Percentiles rank a stretch among this genome's conserved stretches.
phyloP scores from a whole-genome alignment of 768 basidiomycete species.

The Lactarius pseudohatsudake region DNA sequence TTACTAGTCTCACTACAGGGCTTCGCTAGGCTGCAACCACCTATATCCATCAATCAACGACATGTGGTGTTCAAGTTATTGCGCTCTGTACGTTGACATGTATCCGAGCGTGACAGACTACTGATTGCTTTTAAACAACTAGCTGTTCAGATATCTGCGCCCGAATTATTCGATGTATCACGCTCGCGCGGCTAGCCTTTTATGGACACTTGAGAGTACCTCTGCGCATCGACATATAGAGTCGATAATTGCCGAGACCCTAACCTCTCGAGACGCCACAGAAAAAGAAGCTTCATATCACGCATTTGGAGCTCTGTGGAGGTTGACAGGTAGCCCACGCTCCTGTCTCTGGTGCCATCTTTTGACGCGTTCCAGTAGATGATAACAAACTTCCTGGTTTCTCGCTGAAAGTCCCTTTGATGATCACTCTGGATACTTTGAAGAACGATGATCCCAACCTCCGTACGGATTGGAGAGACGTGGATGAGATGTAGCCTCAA shows the following conservation, averaged over 20 bases:
- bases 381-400: constrained; percentile 82
- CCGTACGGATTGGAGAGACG: constrained; percentile 82
- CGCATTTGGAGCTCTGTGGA: constrained; percentile 92
- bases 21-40: constrained; percentile 20
- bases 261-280: constrained; percentile 54
- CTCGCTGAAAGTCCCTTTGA: constrained; percentile 79
- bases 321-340: constrained; percentile 64
- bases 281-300: constrained; percentile 65
- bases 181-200: constrained; percentile 71
- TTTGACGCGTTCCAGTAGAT: constrained; percentile 47
- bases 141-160: constrained; percentile 75
- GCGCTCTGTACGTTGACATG: constrained; percentile 41
- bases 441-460: constrained; percentile 71
- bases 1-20: constrained; percentile 22
- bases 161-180: constrained; percentile 71
- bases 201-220: constrained; percentile 74
- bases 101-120: not conserved
- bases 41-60: constrained; percentile 50
- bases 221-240: constrained; percentile 65
- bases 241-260: constrained; percentile 70
- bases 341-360: not conserved
- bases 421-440: constrained; percentile 81
- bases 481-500: constrained; percentile 97
- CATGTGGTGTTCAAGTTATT: constrained; percentile 59
- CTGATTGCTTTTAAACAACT: constrained; percentile 24